Percentiles rank a stretch among this genome's conserved stretches.
These are phyloP conservation scores for Ogataea methylovora DNA, from an alignment of 805 yeast species.

Conservation along the genomic window DNA sequence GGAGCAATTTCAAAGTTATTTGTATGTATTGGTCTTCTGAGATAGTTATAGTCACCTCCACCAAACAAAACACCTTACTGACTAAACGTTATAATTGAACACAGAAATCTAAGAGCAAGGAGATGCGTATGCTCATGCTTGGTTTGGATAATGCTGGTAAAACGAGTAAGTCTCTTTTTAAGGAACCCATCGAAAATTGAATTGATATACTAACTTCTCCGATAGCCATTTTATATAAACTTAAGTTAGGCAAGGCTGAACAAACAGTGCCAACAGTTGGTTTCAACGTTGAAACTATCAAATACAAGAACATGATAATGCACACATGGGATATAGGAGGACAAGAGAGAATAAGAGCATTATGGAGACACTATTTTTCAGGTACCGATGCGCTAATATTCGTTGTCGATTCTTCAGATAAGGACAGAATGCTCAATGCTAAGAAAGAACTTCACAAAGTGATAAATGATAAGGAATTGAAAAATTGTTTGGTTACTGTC, in stretches of 20 bases:
- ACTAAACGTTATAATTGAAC: too few relatives aligned
- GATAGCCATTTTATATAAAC: conserved; percentile 66
- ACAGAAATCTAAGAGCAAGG: conserved; percentile 13
- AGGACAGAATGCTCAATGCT: conserved; percentile 65
- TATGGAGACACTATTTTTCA: conserved; percentile 94
- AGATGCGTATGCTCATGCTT: conserved; percentile 66
- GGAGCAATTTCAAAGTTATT: conserved; percentile 13
- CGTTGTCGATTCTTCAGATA: conserved; percentile 81
- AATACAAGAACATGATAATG: conserved; percentile 35
- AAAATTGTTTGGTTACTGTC: conserved; percentile 69
- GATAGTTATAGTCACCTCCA: neutral
- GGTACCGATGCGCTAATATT: conserved; percentile 89
- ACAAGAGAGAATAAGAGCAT: conserved; percentile 82
- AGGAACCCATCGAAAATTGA: neutral
- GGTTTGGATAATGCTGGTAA: conserved; percentile 94
- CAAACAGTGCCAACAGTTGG: conserved; percentile 92
- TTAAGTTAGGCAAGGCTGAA: conserved; percentile 66
- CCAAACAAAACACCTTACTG: too few relatives aligned
- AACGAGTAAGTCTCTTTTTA: conserved; percentile 38
- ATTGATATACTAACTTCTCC: conserved; percentile 3
- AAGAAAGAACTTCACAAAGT: conserved; percentile 72
- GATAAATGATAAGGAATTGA: conserved; percentile 76
- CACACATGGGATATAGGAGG: conserved; percentile 91
- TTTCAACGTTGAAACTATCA: conserved; percentile 71
- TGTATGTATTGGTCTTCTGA: conserved; percentile 5